phyloP scores from a whole-genome alignment of 139 green algal genomes.

The Zygnema cylindricum region DNA sequence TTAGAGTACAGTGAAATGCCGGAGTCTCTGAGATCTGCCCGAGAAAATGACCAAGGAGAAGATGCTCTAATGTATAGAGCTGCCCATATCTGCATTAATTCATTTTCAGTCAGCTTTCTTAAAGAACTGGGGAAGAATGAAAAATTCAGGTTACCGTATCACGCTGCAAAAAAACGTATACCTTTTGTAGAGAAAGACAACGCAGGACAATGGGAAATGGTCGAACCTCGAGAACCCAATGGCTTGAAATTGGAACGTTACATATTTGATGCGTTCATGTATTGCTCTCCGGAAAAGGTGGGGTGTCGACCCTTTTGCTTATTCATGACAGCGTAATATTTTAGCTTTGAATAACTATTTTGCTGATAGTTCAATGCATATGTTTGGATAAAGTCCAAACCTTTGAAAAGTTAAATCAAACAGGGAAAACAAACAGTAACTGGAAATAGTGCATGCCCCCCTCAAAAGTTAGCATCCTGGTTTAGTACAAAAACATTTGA shows the following conservation, averaged over 20 bases:
- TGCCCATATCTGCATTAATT: slow-evolving; percentile 97
- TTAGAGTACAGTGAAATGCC: slow-evolving; percentile 59
- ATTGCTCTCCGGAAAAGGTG: slow-evolving; percentile 50
- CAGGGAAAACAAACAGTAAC: too few relatives aligned
- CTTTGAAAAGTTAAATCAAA: too few relatives aligned
- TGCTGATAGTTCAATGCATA: too few relatives aligned
- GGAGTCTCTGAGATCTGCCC: not conserved
- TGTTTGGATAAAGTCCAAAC: too few relatives aligned
- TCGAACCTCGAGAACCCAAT: slow-evolving; percentile 57
- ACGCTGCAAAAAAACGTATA: slow-evolving; percentile 87
- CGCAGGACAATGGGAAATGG: slow-evolving; percentile 60
- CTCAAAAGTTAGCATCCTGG: too few relatives aligned
- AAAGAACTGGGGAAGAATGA: not conserved
- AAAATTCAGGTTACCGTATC: slow-evolving; percentile 71
- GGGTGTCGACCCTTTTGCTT: not conserved
- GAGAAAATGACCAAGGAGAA: not conserved
- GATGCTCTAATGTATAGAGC: slow-evolving; percentile 67
- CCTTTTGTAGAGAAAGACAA: slow-evolving; percentile 56
- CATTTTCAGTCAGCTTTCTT: slow-evolving; percentile 85
- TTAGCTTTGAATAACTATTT: too few relatives aligned
- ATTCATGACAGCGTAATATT: too few relatives aligned
- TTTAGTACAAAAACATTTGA: too few relatives aligned
- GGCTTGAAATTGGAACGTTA: slow-evolving; percentile 95
- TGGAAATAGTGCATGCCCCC: too few relatives aligned
- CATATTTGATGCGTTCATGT: slow-evolving; percentile 94